Conservation (phyloP, 148 eudicot genomes). For the Linanthus parryae region DNA sequence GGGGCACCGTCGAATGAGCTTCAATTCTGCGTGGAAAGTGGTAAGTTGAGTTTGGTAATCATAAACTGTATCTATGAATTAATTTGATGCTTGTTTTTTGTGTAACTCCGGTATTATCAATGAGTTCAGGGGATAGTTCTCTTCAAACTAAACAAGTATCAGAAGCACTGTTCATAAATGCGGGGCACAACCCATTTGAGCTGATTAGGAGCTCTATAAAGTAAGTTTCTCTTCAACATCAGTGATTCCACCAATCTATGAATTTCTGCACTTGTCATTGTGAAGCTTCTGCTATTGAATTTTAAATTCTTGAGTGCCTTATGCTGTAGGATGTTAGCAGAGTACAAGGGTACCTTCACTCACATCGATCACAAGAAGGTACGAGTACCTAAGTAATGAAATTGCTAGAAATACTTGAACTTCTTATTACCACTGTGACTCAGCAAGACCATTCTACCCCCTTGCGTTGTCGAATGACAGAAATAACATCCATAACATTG, state of each 20-base stretch:
- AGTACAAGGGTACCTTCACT: constrained; percentile 49
- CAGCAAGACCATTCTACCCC: too few species aligned
- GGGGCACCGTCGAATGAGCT: constrained; percentile 43
- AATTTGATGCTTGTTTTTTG: not conserved
- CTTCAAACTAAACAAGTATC: constrained; percentile 35
- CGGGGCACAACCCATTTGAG: constrained; percentile 49
- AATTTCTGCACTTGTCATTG: too few species aligned
- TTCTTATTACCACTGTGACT: too few species aligned
- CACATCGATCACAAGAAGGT: constrained; percentile 64
- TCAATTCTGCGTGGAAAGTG: constrained; percentile 57
- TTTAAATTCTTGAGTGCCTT: not conserved
- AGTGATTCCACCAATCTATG: too few species aligned
- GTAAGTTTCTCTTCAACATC: constrained; percentile 15
- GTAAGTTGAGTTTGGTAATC: constrained; percentile 17
- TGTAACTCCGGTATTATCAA: not conserved
- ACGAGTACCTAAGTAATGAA: too few species aligned
- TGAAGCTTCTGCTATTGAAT: not conserved
- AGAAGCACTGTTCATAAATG: constrained; percentile 46
- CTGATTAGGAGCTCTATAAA: constrained; percentile 44
- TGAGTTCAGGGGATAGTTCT: constrained; percentile 38
- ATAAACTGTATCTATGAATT: not conserved
- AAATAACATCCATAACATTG: too few species aligned
- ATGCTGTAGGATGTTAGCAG: constrained; percentile 44
- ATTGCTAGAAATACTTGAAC: too few species aligned
- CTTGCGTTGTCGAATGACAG: too few species aligned